Percentiles rank a stretch among this genome's conserved stretches.
phyloP scores from a whole-genome alignment of 73 alveolate species.

The Paramecium biaurelia region DNA sequence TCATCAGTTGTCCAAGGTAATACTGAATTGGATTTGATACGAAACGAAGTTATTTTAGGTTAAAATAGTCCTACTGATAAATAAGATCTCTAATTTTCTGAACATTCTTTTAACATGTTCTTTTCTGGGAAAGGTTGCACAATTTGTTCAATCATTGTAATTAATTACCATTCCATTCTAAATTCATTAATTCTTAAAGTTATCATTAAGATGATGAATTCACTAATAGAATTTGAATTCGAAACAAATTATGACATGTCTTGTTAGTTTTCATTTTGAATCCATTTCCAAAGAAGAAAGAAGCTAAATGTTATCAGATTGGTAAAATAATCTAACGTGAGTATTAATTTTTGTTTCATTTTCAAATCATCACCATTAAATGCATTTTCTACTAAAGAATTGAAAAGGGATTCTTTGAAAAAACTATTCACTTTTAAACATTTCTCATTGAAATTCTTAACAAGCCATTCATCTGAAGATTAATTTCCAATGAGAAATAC shows the following conservation, averaged over 20 bases:
- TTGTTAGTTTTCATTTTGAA: background rate
- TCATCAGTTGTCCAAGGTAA: conserved; percentile 1
- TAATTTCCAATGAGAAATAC: background rate
- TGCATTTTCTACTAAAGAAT: background rate
- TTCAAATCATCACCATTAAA: background rate
- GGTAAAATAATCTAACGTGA: background rate
- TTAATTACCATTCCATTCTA: background rate
- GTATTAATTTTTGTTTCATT: background rate
- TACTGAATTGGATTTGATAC: background rate
- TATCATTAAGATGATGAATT: background rate
- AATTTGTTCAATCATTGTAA: background rate
- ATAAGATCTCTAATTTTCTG: background rate
- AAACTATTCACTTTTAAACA: background rate
- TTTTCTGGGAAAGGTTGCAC: background rate
- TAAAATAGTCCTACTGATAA: background rate
- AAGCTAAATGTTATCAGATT: background rate
- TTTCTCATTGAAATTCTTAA: background rate
- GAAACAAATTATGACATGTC: background rate
- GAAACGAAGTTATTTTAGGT: background rate
- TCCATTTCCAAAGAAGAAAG: conserved; percentile 3
- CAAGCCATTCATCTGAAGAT: conserved; percentile 2
- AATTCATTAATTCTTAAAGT: conserved; percentile 5
- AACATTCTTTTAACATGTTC: background rate
- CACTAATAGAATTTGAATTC: background rate
- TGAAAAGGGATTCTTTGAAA: background rate